Evolutionary conservation across 441 rosid species (phyloP).

Genomic region (Populus tomentosa): DNA sequence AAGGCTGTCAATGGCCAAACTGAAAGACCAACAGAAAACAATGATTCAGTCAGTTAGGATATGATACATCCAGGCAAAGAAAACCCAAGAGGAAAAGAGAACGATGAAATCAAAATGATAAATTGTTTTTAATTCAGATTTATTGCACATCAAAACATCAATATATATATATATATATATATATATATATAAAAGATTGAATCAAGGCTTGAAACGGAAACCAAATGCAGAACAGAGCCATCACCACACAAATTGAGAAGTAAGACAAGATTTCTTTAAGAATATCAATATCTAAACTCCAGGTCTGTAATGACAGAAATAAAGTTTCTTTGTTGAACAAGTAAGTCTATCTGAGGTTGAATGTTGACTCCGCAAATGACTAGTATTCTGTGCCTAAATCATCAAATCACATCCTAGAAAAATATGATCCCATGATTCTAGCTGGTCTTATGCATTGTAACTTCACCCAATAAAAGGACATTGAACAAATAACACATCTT

Average conservation of each 20-base stretch:
- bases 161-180: neutral
- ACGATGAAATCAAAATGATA: neutral
- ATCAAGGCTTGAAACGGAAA: neutral
- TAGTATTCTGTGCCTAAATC: neutral
- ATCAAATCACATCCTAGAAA: neutral
- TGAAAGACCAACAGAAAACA: constrained; percentile 27
- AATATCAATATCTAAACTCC: neutral
- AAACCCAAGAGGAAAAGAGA: neutral
- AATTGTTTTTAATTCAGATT: neutral
- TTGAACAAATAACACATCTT: constrained; percentile 25
- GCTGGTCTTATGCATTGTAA: neutral
- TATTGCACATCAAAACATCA: neutral
- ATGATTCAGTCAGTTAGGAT: constrained; percentile 4
- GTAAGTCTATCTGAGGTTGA: neutral
- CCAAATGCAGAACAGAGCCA: neutral
- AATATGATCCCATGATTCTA: neutral
- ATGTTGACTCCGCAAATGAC: neutral
- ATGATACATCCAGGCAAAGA: neutral
- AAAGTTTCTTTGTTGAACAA: neutral
- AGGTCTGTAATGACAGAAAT: neutral
- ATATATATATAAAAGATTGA: no score
- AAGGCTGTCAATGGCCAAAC: constrained; percentile 94
- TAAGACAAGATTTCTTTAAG: neutral
- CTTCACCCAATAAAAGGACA: constrained; percentile 4
- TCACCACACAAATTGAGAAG: neutral